Percentiles rank a stretch among this genome's conserved stretches.
These are phyloP conservation scores for Fusarium abutilonis DNA, from an alignment of 2,329 filamentous ascomycete species.

Conservation along the genomic window DNA sequence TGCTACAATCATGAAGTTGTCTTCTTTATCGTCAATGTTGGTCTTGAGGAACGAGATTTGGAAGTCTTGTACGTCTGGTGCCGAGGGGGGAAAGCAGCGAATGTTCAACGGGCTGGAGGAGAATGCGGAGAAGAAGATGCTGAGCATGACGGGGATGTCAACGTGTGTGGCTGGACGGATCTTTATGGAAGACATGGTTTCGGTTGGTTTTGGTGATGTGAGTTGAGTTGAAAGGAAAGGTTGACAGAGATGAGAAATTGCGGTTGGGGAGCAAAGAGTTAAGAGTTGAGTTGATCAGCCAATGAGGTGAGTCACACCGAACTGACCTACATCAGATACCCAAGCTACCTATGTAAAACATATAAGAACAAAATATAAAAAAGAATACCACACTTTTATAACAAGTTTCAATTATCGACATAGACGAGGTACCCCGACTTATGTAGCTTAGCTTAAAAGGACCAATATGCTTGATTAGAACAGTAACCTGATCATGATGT, in stretches of 20 bases:
- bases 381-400: too few species aligned
- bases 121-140: conserved; percentile 48
- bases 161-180: conserved; percentile 53
- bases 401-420: neutral
- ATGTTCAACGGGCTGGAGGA: conserved; percentile 45
- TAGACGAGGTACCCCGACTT: neutral
- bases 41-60: conserved; percentile 38
- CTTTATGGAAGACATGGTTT: conserved; percentile 25
- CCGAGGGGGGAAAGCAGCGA: conserved; percentile 45
- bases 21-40: conserved; percentile 45
- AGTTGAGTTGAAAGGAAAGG: neutral
- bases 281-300: neutral
- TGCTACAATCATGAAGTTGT: conserved; percentile 48
- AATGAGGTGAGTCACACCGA: conserved; percentile 24
- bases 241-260: too few species aligned
- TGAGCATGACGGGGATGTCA: conserved; percentile 48
- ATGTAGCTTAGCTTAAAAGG: too few species aligned
- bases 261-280: neutral
- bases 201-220: neutral
- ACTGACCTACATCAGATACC: too few species aligned
- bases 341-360: too few species aligned
- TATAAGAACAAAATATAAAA: too few species aligned
- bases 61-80: conserved; percentile 36
- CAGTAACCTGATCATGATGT: neutral
- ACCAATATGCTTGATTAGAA: neutral